Conservation (phyloP, 257 asterid species). For the Solanum medicagineum region DNA sequence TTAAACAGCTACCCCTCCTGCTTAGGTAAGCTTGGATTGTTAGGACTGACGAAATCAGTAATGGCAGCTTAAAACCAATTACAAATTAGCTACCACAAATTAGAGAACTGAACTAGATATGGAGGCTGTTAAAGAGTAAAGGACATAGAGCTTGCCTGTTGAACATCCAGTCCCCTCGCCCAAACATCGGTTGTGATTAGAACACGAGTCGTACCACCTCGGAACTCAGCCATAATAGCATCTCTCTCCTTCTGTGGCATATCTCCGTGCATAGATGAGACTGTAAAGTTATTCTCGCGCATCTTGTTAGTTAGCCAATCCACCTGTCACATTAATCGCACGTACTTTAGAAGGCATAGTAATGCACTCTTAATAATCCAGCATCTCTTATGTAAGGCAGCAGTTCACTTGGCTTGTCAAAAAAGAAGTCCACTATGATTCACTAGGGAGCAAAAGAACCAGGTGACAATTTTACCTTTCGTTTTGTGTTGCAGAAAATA, state of each 20-base stretch:
- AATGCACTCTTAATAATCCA: background rate
- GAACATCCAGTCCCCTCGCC: conserved; percentile 99
- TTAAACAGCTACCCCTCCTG: background rate
- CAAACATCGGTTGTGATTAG: conserved; percentile 97
- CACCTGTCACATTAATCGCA: conserved; percentile 31
- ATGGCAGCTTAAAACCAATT: background rate
- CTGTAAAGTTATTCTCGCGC: conserved; percentile 84
- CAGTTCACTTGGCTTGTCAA: background rate
- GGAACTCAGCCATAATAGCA: conserved; percentile 82
- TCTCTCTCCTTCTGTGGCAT: conserved; percentile 98
- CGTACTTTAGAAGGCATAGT: background rate
- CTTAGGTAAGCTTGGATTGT: background rate
- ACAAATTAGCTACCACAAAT: background rate
- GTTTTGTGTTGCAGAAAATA: conserved; percentile 87
- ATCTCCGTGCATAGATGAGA: conserved; percentile 97
- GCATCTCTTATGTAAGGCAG: background rate
- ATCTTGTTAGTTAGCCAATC: conserved; percentile 89
- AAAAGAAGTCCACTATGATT: background rate
- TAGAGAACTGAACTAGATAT: background rate
- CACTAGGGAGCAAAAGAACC: background rate
- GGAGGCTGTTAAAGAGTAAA: background rate
- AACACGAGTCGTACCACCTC: conserved; percentile 79
- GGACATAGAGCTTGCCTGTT: conserved; percentile 46
- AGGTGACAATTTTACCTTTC: conserved; percentile 47
- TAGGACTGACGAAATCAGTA: background rate